Evolutionary conservation across 164 flowering plant genomes (phyloP).

Genomic region (Piper longum): DNA sequence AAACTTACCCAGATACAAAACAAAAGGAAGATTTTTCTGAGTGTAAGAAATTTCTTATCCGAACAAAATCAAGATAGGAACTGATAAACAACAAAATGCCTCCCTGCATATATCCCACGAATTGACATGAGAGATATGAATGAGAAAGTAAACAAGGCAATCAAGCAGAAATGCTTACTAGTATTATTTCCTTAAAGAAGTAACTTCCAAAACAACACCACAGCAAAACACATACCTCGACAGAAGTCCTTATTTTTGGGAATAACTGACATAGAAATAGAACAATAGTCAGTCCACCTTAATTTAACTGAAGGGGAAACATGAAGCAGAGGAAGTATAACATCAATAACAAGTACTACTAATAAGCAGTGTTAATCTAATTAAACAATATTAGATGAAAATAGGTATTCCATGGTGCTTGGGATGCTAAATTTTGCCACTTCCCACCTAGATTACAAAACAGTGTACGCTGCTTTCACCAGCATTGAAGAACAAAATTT

Average conservation of each 20-base stretch:
- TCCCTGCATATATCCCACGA: conserved; percentile 34
- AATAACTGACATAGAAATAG: conserved; percentile 49
- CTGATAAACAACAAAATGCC: conserved; percentile 77
- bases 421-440: no score
- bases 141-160: background rate
- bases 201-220: no score
- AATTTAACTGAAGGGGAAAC: background rate
- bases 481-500: no score
- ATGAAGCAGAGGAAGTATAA: background rate
- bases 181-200: no score
- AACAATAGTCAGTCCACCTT: background rate
- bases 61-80: conserved; percentile 77
- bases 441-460: no score
- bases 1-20: conserved; percentile 69
- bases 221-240: conserved; percentile 35
- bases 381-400: background rate
- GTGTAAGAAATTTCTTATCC: conserved; percentile 66
- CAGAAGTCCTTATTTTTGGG: conserved; percentile 77
- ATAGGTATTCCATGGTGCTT: background rate
- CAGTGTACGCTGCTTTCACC: no score
- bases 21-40: conserved; percentile 77
- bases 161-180: background rate
- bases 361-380: background rate
- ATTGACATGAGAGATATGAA: background rate
- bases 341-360: background rate